Evolutionary conservation across 768 basidiomycete genomes (phyloP), one percentile per base, ranked within the genome.

Genomic region (Galerina marginata): DNA sequence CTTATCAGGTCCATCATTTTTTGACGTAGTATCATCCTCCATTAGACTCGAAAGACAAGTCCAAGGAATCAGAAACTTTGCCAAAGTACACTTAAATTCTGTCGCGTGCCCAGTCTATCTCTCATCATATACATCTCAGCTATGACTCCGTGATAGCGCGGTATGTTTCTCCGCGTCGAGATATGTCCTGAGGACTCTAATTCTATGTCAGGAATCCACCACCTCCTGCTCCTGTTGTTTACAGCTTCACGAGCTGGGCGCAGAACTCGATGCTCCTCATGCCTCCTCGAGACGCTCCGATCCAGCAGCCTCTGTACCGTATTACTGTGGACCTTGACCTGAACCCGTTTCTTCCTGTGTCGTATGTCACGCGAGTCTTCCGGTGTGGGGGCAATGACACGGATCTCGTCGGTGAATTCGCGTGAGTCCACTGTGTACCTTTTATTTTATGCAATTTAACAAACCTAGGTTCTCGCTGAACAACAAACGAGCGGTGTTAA

Each of bases 261-360:
- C 60, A 67, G 51, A 67, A 72, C 40, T 68, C 72, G 10, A 77
- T 79, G 71, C 66, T 77, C 23, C 66, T 81, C 6, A 66, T 80
- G 54, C 79, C 79, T 1, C 77, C 76, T 12, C 58, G 58, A 10
- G 62, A 65, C 3, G 58, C 65, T 11, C 48, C 66, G 12, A 63
- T 58, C 15, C 71, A 69, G 15, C 68, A 67, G 37, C 78, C 81
- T 1, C 52, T 79, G 14, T 82, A 81, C 56, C 74, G 75, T n/a
- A 77, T 83, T 37, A 70, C 76, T 5, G 78, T 79, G 1, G 65
- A 73, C 4, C 71, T 83, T 33, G 78, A 82, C 58, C 71, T 83
- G 15, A 78, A 79, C 58, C 82, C 81, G 2, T 80, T 83, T 52
- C 70, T 79, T 1, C 81, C 81, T 9, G 65, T 83, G 2, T 80